Conservation (phyloP, 1,284 basidiomycete species). For the Tausonia pullulans region DNA sequence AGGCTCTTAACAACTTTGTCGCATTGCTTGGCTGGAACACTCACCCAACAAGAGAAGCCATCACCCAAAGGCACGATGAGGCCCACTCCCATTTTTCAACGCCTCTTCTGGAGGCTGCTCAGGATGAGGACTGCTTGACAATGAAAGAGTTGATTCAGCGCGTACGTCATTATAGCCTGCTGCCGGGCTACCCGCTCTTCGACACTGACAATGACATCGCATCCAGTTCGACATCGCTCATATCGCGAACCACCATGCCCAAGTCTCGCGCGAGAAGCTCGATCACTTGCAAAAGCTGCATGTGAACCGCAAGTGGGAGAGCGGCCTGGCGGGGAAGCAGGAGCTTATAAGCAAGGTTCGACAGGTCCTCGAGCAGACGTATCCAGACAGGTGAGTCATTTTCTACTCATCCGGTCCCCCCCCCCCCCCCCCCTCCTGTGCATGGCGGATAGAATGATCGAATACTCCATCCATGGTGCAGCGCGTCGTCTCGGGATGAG, state of each 20-base stretch:
- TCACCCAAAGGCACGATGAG: not conserved
- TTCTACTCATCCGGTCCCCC: not conserved
- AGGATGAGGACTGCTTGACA: slow-evolving; percentile 52
- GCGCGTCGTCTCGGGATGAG: slow-evolving; percentile 25
- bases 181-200: slow-evolving; percentile 30
- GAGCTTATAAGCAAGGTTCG: slow-evolving; percentile 27
- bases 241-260: not conserved
- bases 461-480: slow-evolving; percentile 12
- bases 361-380: slow-evolving; percentile 25
- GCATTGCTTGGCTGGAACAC: slow-evolving; percentile 86
- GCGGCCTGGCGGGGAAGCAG: slow-evolving; percentile 17
- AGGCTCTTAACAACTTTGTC: slow-evolving; percentile 83
- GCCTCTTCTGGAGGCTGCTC: slow-evolving; percentile 25
- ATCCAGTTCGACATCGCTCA: slow-evolving; percentile 7
- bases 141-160: slow-evolving; percentile 52
- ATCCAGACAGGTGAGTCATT: slow-evolving; percentile 24
- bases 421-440: not conserved
- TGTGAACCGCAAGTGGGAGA: slow-evolving; percentile 2
- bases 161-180: slow-evolving; percentile 36
- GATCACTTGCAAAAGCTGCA: slow-evolving; percentile 7
- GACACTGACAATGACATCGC: slow-evolving; percentile 22
- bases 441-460: not conserved
- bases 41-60: slow-evolving; percentile 24
- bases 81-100: not conserved
- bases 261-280: slow-evolving; percentile 3